Conservation (phyloP, 2,329 filamentous ascomycete species). For the Colletotrichum phormii region DNA sequence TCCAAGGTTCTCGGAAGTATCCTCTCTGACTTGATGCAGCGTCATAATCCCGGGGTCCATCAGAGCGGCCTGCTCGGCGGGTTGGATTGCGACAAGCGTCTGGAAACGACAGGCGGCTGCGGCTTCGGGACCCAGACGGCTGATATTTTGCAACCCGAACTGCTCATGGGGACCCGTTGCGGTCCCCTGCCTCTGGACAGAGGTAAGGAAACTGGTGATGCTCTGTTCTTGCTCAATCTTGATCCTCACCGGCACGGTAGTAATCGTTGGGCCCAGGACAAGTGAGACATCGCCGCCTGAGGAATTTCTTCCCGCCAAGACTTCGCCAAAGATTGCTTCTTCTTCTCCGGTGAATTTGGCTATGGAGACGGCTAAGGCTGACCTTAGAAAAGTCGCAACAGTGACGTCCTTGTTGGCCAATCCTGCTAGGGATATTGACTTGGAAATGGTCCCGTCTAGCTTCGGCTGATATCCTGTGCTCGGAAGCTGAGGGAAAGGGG, state of each 20-base stretch:
- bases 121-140: background rate
- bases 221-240: background rate
- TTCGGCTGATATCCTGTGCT: too few species aligned
- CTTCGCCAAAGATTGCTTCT: constrained; percentile 42
- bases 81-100: background rate
- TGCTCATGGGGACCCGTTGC: constrained; percentile 44
- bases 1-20: too few species aligned
- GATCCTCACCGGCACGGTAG: constrained; percentile 37
- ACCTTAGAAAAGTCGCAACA: too few species aligned
- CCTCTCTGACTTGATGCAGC: too few species aligned
- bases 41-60: too few species aligned
- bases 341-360: background rate
- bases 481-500: too few species aligned
- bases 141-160: constrained; percentile 45
- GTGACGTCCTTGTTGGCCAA: too few species aligned
- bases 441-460: too few species aligned
- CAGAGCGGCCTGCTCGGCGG: background rate
- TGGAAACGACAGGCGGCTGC: background rate
- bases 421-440: too few species aligned
- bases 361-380: too few species aligned
- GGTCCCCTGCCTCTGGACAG: constrained; percentile 43
- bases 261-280: constrained; percentile 40
- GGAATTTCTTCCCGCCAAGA: constrained; percentile 41
- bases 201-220: constrained; percentile 31
- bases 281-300: constrained; percentile 37